These are phyloP conservation scores for Puccinia hordei DNA, from an alignment of 1,284 basidiomycete genomes.

Conservation along the genomic window DNA sequence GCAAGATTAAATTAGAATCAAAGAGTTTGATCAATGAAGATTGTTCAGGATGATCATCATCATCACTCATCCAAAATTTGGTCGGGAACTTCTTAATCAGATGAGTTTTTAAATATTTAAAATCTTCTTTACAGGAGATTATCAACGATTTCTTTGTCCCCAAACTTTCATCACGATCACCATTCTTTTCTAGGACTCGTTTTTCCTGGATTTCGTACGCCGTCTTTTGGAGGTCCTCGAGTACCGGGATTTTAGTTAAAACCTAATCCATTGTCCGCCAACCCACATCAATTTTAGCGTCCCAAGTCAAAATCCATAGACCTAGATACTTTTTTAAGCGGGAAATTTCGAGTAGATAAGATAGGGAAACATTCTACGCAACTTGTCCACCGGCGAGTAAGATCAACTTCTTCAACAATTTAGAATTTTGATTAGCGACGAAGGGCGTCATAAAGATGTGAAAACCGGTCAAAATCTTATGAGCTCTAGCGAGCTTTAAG, in stretches of 20 bases:
- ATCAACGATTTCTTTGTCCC: neutral
- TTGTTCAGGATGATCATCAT: neutral
- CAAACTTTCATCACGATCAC: too few relatives aligned
- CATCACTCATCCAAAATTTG: neutral
- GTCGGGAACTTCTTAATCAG: slow-evolving; percentile 11
- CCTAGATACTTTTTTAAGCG: too few relatives aligned
- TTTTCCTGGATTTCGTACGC: neutral
- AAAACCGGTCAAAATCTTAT: slow-evolving; percentile 15
- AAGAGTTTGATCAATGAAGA: slow-evolving; percentile 9
- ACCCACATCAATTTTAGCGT: neutral
- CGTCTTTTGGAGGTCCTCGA: slow-evolving; percentile 22
- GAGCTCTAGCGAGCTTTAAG: slow-evolving; percentile 3
- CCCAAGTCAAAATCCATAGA: neutral
- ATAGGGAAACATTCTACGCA: neutral
- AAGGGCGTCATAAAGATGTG: slow-evolving; percentile 21
- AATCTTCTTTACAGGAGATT: slow-evolving; percentile 5
- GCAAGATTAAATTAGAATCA: slow-evolving; percentile 15
- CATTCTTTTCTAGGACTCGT: neutral
- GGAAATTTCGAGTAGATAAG: neutral
- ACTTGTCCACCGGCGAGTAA: slow-evolving; percentile 38
- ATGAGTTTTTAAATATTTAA: neutral
- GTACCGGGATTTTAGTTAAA: neutral
- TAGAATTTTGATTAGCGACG: slow-evolving; percentile 1
- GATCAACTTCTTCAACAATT: slow-evolving; percentile 31
- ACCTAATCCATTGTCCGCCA: neutral